A percentile compares a stretch with the other conserved stretches of the same genome.
phyloP scores from a whole-genome alignment of 2,329 filamentous ascomycete species.

The Beauveria scarabaeidicola region DNA sequence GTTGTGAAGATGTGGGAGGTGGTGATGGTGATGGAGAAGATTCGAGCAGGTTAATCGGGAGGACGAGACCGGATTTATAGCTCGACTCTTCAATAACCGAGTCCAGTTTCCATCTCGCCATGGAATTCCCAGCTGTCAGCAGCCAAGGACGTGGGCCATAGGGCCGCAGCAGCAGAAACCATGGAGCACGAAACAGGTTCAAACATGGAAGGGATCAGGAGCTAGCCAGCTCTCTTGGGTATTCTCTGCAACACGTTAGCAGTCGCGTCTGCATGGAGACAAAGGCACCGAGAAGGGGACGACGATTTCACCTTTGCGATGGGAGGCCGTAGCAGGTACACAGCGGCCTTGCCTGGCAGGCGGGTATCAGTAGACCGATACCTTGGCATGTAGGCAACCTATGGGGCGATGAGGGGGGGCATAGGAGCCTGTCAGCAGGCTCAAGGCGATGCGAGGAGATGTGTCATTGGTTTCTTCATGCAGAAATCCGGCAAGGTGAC shows the following conservation, averaged over 20 bases:
- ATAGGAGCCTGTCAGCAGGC: neutral
- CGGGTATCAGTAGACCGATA: neutral
- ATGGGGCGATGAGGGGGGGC: neutral
- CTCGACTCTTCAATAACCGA: neutral
- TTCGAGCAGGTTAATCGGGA: slow-evolving; percentile 6
- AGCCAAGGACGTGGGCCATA: neutral
- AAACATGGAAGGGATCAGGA: slow-evolving; percentile 9
- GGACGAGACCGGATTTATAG: slow-evolving; percentile 7
- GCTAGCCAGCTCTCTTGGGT: neutral
- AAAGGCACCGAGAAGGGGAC: neutral
- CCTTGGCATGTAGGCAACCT: neutral
- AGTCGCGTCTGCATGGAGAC: neutral
- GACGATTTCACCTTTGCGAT: neutral
- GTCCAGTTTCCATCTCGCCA: neutral
- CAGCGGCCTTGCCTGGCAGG: neutral
- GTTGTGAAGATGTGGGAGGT: slow-evolving; percentile 5
- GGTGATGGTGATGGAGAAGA: slow-evolving; percentile 10
- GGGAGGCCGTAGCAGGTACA: neutral
- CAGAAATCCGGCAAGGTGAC: neutral
- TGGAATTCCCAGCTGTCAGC: neutral
- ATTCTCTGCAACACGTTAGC: neutral
- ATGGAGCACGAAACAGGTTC: slow-evolving; percentile 5
- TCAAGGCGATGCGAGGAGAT: slow-evolving; percentile 1
- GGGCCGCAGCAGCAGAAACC: neutral
- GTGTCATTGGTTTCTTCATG: slow-evolving; percentile 8